Evolutionary conservation across 192 early-diverging fungal species (phyloP).

Genomic region (Allomyces macrogynus): DNA sequence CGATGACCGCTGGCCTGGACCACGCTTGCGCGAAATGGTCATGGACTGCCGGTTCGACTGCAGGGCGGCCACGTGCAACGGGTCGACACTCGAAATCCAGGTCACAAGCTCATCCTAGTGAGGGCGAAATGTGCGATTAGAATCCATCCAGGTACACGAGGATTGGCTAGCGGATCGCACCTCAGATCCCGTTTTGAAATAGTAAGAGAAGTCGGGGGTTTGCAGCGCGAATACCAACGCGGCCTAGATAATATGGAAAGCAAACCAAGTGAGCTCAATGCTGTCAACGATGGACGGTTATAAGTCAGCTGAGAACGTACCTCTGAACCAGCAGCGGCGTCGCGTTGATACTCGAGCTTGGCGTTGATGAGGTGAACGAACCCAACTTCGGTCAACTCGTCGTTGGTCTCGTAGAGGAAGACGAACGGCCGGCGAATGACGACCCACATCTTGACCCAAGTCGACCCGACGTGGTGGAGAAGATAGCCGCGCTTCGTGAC

Average conservation of each 20-base stretch:
- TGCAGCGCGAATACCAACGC: neutral
- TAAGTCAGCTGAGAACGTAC: neutral
- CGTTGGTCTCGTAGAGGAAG: neutral
- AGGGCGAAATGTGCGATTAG: neutral
- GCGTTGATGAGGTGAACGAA: neutral
- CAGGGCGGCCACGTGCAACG: neutral
- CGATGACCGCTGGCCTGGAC: neutral
- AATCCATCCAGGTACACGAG: neutral
- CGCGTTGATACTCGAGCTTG: neutral
- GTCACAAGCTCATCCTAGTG: neutral
- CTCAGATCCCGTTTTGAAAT: neutral
- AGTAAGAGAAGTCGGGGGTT: neutral
- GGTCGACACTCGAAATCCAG: neutral
- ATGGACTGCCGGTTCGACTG: neutral
- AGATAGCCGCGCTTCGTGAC: too few relatives aligned
- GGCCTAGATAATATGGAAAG: neutral
- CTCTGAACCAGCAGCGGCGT: too few relatives aligned
- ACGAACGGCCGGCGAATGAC: neutral
- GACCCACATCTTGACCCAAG: neutral
- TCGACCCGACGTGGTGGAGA: too few relatives aligned
- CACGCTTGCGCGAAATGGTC: neutral
- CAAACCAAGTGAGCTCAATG: neutral
- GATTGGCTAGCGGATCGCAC: too few relatives aligned
- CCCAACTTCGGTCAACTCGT: neutral
- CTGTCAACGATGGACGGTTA: neutral